Evolutionary conservation across 2,329 filamentous ascomycete species (phyloP).

Genomic region (Cytospora mali): DNA sequence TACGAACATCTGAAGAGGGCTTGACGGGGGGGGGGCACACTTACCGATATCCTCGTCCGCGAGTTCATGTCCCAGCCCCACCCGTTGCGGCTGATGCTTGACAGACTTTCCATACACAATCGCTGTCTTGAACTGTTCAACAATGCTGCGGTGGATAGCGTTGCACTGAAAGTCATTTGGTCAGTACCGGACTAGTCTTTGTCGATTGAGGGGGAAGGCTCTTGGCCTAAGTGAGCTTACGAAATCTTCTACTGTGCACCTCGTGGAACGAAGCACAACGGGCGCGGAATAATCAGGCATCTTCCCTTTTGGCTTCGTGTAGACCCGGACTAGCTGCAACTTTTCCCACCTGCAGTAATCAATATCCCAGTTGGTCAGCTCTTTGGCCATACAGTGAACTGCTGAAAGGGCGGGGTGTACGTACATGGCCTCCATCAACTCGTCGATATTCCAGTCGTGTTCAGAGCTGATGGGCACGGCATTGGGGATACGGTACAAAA

Average conservation of each 20-base stretch:
- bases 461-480: slow-evolving; percentile 97
- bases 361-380: slow-evolving; percentile 22
- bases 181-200: slow-evolving; percentile 29
- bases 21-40: slow-evolving; percentile 39
- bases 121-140: slow-evolving; percentile 92
- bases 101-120: slow-evolving; percentile 98
- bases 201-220: not conserved
- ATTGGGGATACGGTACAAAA: slow-evolving; percentile 95
- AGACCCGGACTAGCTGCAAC: slow-evolving; percentile 85
- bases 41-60: slow-evolving; percentile 96
- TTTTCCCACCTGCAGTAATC: slow-evolving; percentile 78
- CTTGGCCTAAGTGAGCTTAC: slow-evolving; percentile 57
- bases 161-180: slow-evolving; percentile 72
- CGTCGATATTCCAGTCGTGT: slow-evolving; percentile 97
- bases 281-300: slow-evolving; percentile 90
- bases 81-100: slow-evolving; percentile 97
- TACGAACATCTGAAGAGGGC: slow-evolving; percentile 9
- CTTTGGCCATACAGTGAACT: not conserved
- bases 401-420: slow-evolving; percentile 32
- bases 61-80: slow-evolving; percentile 87
- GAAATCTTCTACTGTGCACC: slow-evolving; percentile 94
- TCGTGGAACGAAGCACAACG: slow-evolving; percentile 81
- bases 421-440: slow-evolving; percentile 91
- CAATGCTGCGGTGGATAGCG: slow-evolving; percentile 92
- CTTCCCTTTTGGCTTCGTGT: slow-evolving; percentile 97